Base-by-base conservation (phyloP, 306 rosid genomes). In the Inga laurina region DNA sequence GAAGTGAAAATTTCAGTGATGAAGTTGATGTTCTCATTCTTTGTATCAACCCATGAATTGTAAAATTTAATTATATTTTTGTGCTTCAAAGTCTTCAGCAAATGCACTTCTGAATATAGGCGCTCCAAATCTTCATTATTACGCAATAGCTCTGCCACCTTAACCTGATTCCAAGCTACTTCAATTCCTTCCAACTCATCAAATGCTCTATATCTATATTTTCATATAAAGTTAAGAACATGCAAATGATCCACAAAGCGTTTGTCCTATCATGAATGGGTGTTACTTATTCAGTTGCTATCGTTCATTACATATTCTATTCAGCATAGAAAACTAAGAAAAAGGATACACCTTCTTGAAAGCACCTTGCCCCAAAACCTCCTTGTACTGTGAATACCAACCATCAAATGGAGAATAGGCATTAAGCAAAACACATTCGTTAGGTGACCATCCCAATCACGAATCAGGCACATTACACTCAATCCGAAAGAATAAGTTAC, bases 91-190 rank as follows among this genome's bases (percentile, higher is more conserved):
- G 99, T 96, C 89, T 96, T 87, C 74, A 96, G 97, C 88, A 96
- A 81, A 90, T 92, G 98, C 79, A 94, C 99, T 86, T 97, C 99
- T 0, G 97, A 94, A 88, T 94, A 97, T 48, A 97, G 91, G 24
- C 99, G 93, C 87, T 91, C 99, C 74, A 97, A 83, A 85, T 94
- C 98, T 57, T 85, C 98, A 3, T 96, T 91, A 84, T 94, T 84
- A 41, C 90, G 93, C 81, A 97, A 79, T 48, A 97, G 77, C 92
- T 97, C 98, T 21, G 95, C 90, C 78, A 97, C 91, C 90, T 89
- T 97, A 77, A 94, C 90, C 89, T 97, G 99, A 87, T 97, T 97
- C 99, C 99, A 97, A 69, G 99, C 99, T 74, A 96, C 99, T 89
- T 97, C 99, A 81, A 97, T 91, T 62, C 99, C 99, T 87, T 97